phyloP scores from a whole-genome alignment of 2,329 filamentous ascomycete genomes.

The Stachybotrys elegans region DNA sequence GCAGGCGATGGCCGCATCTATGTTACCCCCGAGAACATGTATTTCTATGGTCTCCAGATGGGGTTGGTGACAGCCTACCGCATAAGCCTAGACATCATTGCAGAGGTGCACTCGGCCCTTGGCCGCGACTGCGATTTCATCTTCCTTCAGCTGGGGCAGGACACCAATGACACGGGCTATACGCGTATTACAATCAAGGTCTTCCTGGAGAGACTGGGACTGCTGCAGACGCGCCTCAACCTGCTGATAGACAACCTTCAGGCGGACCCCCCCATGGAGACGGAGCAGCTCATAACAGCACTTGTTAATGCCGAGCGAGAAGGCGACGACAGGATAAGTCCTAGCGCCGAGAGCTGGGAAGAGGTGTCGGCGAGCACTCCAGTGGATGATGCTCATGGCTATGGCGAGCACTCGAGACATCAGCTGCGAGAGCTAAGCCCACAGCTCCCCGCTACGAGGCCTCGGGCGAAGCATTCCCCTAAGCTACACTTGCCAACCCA shows the following conservation, averaged over 20 bases:
- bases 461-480: conserved; percentile 38
- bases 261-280: conserved; percentile 61
- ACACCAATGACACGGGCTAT: conserved; percentile 57
- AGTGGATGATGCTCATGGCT: conserved; percentile 46
- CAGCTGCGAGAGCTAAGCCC: conserved; percentile 28
- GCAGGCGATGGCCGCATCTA: conserved; percentile 70
- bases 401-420: conserved; percentile 29
- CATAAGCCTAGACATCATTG: conserved; percentile 69
- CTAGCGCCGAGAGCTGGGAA: conserved; percentile 87
- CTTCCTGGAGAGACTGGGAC: conserved; percentile 79
- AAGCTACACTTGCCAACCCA: conserved; percentile 80
- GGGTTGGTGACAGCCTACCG: conserved; percentile 82
- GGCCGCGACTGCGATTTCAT: conserved; percentile 92
- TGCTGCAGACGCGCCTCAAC: conserved; percentile 80
- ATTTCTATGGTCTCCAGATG: conserved; percentile 94
- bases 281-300: conserved; percentile 65
- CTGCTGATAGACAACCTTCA: conserved; percentile 78
- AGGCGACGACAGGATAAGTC: conserved; percentile 52
- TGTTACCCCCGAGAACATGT: conserved; percentile 80
- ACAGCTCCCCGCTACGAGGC: conserved; percentile 26
- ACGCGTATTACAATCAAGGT: conserved; percentile 83
- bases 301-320: conserved; percentile 71
- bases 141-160: conserved; percentile 70
- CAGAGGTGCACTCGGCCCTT: conserved; percentile 83
- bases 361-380: conserved; percentile 61